Percentiles rank a stretch among this genome's conserved stretches.
These are phyloP conservation scores for Psidium guajava DNA, from an alignment of 345 rosid genomes.

Conservation along the genomic window DNA sequence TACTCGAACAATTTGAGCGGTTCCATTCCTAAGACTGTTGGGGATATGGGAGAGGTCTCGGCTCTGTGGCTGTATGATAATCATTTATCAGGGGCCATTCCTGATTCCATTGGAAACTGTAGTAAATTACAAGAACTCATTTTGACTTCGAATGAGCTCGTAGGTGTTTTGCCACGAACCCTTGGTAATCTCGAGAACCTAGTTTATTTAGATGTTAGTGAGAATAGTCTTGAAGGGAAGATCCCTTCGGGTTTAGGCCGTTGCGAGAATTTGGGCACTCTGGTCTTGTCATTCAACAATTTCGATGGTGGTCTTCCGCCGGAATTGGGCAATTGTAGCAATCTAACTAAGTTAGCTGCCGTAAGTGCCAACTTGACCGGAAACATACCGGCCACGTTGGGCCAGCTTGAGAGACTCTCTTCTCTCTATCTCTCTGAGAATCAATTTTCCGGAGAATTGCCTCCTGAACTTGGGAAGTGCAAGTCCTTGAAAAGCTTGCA, in stretches of 20 bases:
- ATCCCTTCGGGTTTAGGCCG: slow-evolving; percentile 31
- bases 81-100: slow-evolving; percentile 48
- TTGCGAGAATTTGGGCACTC: slow-evolving; percentile 30
- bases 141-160: slow-evolving; percentile 33
- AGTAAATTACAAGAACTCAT: slow-evolving; percentile 27
- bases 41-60: slow-evolving; percentile 26
- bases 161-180: slow-evolving; percentile 48
- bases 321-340: slow-evolving; percentile 48
- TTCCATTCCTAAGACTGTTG: slow-evolving; percentile 48
- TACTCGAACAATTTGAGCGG: slow-evolving; percentile 43
- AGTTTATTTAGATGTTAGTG: slow-evolving; percentile 18
- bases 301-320: slow-evolving; percentile 51
- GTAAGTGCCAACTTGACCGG: slow-evolving; percentile 43
- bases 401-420: slow-evolving; percentile 29
- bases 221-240: slow-evolving; percentile 38
- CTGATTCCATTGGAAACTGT: slow-evolving; percentile 57
- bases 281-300: slow-evolving; percentile 50
- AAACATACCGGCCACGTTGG: slow-evolving; percentile 58
- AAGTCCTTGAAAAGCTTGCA: slow-evolving; percentile 33
- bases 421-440: slow-evolving; percentile 55
- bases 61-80: slow-evolving; percentile 30
- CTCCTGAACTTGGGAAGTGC: slow-evolving; percentile 59
- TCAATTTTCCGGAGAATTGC: slow-evolving; percentile 55
- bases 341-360: slow-evolving; percentile 26
- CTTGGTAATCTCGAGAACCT: slow-evolving; percentile 46